A percentile compares a stretch with the other conserved stretches of the same genome.
These are phyloP conservation scores for Murraya koenigii DNA, from an alignment of 345 rosid species.

Conservation along the genomic window DNA sequence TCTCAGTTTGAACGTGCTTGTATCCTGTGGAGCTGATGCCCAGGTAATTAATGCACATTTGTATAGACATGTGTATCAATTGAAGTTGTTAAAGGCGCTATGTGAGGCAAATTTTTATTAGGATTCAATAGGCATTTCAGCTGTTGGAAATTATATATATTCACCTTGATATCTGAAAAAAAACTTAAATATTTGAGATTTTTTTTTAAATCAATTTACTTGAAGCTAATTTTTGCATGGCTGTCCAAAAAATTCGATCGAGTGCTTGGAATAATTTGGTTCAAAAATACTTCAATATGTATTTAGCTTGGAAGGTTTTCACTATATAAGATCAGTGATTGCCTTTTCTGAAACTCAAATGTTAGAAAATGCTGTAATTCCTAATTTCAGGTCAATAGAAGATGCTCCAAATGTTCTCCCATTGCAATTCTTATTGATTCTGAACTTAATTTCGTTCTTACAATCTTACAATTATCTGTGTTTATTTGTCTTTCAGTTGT, in stretches of 20 bases:
- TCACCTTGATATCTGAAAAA: not conserved
- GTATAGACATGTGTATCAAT: not conserved
- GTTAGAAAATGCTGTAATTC: not conserved
- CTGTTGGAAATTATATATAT: not conserved
- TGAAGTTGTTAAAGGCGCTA: not conserved
- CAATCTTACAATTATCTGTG: not conserved
- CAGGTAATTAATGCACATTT: slow-evolving; percentile 3
- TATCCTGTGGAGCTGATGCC: slow-evolving; percentile 18
- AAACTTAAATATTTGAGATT: too few relatives aligned
- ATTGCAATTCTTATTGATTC: slow-evolving; percentile 2
- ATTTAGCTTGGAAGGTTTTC: not conserved
- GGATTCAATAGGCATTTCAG: slow-evolving; percentile 1
- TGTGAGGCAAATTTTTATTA: not conserved
- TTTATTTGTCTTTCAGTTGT: slow-evolving; percentile 4
- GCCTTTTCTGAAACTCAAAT: not conserved
- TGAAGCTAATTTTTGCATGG: not conserved
- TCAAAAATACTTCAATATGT: not conserved
- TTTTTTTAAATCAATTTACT: not conserved
- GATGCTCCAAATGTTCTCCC: not conserved
- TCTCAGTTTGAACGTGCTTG: slow-evolving; percentile 10
- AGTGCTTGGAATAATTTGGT: not conserved
- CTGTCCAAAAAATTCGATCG: too few relatives aligned
- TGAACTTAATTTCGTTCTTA: not conserved
- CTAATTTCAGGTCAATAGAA: not conserved
- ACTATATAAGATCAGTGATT: not conserved